Percentiles rank a stretch among this genome's conserved stretches.
phyloP scores from a whole-genome alignment of 495 filamentous ascomycete species.

The Extremus antarcticus region DNA sequence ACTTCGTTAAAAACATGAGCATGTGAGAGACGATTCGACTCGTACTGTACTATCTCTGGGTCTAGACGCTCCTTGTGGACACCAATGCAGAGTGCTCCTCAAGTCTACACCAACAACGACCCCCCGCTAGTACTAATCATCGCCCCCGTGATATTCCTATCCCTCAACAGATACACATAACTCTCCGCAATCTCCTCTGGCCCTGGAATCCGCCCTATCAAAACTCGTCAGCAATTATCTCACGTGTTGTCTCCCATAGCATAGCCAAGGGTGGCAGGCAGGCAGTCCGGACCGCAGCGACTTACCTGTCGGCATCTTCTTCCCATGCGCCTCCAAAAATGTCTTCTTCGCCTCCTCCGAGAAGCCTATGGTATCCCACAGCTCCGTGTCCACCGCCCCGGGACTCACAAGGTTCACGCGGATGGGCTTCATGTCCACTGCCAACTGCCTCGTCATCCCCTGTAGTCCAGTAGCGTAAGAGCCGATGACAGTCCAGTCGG shows the following conservation, averaged over 20 bases:
- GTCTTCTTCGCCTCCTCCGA: slow-evolving; percentile 9
- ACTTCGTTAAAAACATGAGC: no score
- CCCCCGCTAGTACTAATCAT: slow-evolving; percentile 26
- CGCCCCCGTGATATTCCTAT: slow-evolving; percentile 24
- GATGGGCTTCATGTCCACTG: slow-evolving; percentile 28
- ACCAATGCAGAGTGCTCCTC: no score
- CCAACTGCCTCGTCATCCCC: slow-evolving; percentile 23
- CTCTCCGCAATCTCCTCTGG: slow-evolving; percentile 29
- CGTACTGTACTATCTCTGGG: no score
- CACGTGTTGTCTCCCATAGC: no score
- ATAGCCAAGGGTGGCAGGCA: no score
- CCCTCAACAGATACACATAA: slow-evolving; percentile 25
- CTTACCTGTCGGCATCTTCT: slow-evolving; percentile 31
- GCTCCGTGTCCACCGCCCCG: slow-evolving; percentile 27
- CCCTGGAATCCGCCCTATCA: slow-evolving; percentile 7
- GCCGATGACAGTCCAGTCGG: slow-evolving; percentile 18
- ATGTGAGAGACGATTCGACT: no score
- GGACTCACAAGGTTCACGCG: slow-evolving; percentile 28
- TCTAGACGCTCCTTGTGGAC: no score
- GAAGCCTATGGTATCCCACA: slow-evolving; percentile 23
- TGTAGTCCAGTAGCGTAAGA: slow-evolving; percentile 23
- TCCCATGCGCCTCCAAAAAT: slow-evolving; percentile 14
- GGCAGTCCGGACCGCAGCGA: no score
- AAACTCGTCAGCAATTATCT: no score
- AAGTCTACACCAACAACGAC: slow-evolving; percentile 15